phyloP scores from a whole-genome alignment of 202 grass and related monocot genomes.

The Cymbopogon flexuosus region DNA sequence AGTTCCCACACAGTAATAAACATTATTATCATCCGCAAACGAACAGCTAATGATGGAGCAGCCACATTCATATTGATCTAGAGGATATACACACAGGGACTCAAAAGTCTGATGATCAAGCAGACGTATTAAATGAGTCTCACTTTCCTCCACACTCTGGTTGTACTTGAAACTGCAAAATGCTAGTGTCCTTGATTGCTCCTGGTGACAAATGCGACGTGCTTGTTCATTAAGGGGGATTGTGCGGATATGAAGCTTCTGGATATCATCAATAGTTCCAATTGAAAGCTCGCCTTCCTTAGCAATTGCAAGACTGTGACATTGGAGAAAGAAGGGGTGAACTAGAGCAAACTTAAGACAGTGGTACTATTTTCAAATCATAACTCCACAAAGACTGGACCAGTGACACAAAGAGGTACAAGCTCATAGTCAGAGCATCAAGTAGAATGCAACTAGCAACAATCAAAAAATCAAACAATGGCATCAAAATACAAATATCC shows the following conservation, averaged over 20 bases:
- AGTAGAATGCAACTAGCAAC: no score
- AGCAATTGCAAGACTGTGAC: constrained; percentile 87
- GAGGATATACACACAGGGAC: constrained; percentile 61
- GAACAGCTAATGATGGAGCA: constrained; percentile 93
- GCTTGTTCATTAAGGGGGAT: constrained; percentile 90
- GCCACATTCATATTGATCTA: constrained; percentile 80
- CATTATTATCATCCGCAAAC: constrained; percentile 76
- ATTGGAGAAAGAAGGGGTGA: constrained; percentile 12
- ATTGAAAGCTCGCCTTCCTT: constrained; percentile 96
- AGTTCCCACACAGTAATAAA: constrained; percentile 90
- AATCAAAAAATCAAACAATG: background rate
- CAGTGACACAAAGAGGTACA: background rate
- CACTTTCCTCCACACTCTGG: constrained; percentile 67
- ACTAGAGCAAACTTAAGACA: constrained; percentile 1
- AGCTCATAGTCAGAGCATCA: no score
- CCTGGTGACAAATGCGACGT: constrained; percentile 90
- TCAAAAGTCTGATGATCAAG: constrained; percentile 94
- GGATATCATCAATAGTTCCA: constrained; percentile 87
- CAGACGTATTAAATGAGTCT: constrained; percentile 76
- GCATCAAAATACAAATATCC: background rate
- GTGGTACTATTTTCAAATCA: constrained; percentile 7
- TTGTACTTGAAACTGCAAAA: constrained; percentile 76
- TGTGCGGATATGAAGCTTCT: constrained; percentile 97
- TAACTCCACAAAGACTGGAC: background rate
- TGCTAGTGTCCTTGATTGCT: constrained; percentile 76